A percentile compares a stretch with the other conserved stretches of the same genome.
Conservation (phyloP, 345 rosid genomes). For the Ceriops tagal region DNA sequence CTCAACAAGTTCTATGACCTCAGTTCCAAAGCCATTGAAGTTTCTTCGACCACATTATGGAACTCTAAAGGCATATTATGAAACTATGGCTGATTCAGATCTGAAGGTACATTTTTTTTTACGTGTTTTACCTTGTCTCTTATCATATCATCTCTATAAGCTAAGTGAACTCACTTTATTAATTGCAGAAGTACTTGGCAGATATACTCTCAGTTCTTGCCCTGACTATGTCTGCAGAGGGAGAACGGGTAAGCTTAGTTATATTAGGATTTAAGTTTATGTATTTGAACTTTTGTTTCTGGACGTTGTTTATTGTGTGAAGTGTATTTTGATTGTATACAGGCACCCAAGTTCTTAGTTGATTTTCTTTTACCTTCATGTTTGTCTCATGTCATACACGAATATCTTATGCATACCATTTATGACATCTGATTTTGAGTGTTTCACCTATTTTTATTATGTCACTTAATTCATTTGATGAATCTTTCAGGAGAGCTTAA, state of each 20-base stretch:
- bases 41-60: conserved; percentile 97
- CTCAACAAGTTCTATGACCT: conserved; percentile 96
- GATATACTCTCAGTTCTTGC: conserved; percentile 94
- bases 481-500: conserved; percentile 75
- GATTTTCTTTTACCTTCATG: neutral
- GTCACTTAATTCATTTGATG: neutral
- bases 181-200: conserved; percentile 71
- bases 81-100: conserved; percentile 61
- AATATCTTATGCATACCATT: neutral
- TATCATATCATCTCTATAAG: neutral
- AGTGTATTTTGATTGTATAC: neutral
- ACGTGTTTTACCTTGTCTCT: neutral
- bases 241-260: conserved; percentile 68
- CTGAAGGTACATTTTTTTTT: conserved; percentile 47
- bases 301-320: neutral
- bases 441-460: neutral
- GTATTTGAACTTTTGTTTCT: neutral
- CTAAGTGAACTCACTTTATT: conserved; percentile 11
- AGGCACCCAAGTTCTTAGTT: neutral
- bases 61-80: conserved; percentile 65
- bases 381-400: neutral
- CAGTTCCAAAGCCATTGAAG: conserved; percentile 95
- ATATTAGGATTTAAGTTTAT: conserved; percentile 5
- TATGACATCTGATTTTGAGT: neutral
- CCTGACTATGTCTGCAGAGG: conserved; percentile 93